Percentiles rank a stretch among this genome's conserved stretches.
Evolutionary conservation across 1,284 basidiomycete genomes (phyloP).

Genomic region (Trametes polyzona): DNA sequence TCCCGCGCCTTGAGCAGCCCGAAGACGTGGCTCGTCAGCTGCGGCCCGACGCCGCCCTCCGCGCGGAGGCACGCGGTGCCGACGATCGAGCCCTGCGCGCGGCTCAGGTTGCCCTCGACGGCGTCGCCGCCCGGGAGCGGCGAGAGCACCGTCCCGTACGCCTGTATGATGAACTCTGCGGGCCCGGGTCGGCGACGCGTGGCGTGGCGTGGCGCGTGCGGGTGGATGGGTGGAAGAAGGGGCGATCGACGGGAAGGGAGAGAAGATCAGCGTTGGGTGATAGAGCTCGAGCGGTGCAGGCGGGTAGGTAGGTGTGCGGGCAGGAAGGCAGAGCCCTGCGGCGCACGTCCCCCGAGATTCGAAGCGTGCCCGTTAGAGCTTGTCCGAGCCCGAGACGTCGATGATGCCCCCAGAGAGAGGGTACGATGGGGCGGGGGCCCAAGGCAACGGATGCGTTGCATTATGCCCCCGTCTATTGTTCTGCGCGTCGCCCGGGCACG

Average conservation of each 20-base stretch:
- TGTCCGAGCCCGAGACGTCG: too few relatives aligned
- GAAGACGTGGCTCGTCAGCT: conserved; percentile 91
- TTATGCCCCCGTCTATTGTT: conserved; percentile 7
- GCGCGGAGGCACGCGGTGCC: conserved; percentile 92
- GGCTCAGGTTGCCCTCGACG: conserved; percentile 83
- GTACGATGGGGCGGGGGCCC: conserved; percentile 10
- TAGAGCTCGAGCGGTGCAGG: conserved; percentile 6
- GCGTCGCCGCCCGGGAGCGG: conserved; percentile 62
- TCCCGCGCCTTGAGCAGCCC: conserved; percentile 87
- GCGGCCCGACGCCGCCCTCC: conserved; percentile 88
- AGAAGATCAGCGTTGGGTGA: conserved; percentile 24
- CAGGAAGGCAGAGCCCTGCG: neutral
- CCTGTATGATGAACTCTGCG: conserved; percentile 90
- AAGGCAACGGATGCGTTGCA: conserved; percentile 11
- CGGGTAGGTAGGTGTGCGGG: neutral
- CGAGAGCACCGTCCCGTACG: conserved; percentile 87
- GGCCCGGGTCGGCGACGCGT: neutral
- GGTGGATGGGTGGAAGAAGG: conserved; percentile 1
- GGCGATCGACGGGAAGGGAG: conserved; percentile 11
- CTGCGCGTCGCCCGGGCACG: neutral
- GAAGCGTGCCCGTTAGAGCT: too few relatives aligned
- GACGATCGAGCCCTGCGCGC: conserved; percentile 86
- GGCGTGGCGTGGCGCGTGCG: neutral
- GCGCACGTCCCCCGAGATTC: too few relatives aligned
- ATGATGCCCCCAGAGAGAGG: neutral